Conservation (phyloP, 345 rosid species). For the Populus pruinosa region DNA sequence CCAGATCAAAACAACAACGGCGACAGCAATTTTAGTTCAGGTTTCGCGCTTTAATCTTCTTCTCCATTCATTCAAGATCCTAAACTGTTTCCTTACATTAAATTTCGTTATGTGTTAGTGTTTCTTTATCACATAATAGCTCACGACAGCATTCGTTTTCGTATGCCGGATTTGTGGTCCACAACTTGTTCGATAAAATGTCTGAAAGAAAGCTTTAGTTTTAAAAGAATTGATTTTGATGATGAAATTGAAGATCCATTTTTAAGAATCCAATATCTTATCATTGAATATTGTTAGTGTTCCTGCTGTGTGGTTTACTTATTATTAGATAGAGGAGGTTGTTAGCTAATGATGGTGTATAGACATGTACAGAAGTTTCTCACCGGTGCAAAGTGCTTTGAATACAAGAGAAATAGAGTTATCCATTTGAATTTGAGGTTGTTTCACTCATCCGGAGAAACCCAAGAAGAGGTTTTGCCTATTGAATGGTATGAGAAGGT, state of each 20-base stretch:
- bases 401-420: slow-evolving; percentile 11
- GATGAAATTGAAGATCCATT: neutral
- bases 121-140: neutral
- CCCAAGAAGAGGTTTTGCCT: slow-evolving; percentile 30
- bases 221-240: neutral
- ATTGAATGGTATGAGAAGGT: slow-evolving; percentile 47
- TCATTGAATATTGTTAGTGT: neutral
- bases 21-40: neutral
- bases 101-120: neutral
- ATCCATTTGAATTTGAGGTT: slow-evolving; percentile 21
- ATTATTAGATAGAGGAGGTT: neutral
- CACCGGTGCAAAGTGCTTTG: slow-evolving; percentile 7
- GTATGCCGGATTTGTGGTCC: neutral
- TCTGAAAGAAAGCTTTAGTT: neutral
- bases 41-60: neutral
- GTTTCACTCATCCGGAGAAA: slow-evolving; percentile 36
- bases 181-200: slow-evolving; percentile 18
- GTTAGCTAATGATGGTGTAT: slow-evolving; percentile 18
- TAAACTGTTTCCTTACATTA: too few species aligned
- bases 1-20: neutral
- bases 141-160: neutral
- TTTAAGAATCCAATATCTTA: neutral
- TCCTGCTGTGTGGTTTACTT: neutral
- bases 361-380: slow-evolving; percentile 8
- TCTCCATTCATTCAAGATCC: neutral